phyloP scores from a whole-genome alignment of 345 rosid species.

The Draba incana region DNA sequence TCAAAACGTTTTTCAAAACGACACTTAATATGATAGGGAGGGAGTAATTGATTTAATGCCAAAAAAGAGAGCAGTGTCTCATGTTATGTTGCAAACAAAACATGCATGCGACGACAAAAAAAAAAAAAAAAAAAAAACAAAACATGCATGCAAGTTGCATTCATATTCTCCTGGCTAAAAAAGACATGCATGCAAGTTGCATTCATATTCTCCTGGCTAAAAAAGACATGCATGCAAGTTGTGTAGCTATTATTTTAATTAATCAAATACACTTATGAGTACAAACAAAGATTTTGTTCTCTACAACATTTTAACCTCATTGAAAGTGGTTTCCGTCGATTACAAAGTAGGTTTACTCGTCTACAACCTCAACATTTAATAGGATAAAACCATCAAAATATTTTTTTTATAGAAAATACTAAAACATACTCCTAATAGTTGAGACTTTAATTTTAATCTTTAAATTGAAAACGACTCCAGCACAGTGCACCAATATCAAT shows the following conservation, averaged over 20 bases:
- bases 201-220: not conserved
- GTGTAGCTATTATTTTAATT: conserved; percentile 1
- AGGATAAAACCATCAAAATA: not conserved
- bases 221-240: conserved; percentile 24
- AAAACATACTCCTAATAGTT: not conserved
- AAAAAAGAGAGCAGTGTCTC: conserved; percentile 3
- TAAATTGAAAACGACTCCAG: conserved; percentile 16
- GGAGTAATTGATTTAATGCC: conserved; percentile 6
- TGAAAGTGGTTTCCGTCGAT: not conserved
- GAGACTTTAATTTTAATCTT: not conserved
- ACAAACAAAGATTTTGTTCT: too few species aligned
- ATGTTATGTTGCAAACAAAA: conserved; percentile 13
- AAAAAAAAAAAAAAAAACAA: too few species aligned
- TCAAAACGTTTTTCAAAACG: too few species aligned
- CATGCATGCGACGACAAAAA: too few species aligned
- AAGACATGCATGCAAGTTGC: conserved; percentile 26
- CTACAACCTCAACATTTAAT: not conserved
- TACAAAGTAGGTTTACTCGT: not conserved
- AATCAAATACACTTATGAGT: too few species aligned
- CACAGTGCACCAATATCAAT: not conserved
- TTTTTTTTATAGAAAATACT: not conserved
- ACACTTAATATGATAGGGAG: too few species aligned
- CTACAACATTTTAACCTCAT: not conserved
- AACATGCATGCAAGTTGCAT: conserved; percentile 32
- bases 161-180: not conserved